Base-by-base conservation (phyloP, 2,329 filamentous ascomycete genomes). In the Ophiobolus disseminans region DNA sequence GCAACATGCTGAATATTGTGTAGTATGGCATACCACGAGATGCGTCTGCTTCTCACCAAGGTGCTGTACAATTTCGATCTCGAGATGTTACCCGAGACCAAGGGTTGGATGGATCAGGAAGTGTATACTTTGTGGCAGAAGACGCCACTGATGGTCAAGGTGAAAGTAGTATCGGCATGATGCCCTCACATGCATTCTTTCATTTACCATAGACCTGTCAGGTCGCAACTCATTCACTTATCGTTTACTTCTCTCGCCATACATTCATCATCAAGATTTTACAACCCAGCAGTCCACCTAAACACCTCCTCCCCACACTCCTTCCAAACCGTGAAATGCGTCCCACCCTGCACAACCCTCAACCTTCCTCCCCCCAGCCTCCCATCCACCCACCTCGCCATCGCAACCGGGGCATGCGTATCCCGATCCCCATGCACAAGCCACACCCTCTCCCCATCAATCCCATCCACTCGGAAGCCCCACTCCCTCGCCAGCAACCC, bases 91-190 rank as follows among this genome's bases (percentile, higher is more conserved):
- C 30, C 28, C 2, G 45, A 49, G 26, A 35, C 28, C 14, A 35
- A 44, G n/a, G 21, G 32, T 13, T 56, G 50, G 50, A 19, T 40
- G 7, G 40, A 63, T 2, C 70, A 72, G 47, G 46, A 60, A n/a
- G 54, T 57, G 5, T 73, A 60, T 25, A 56, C 50, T 6, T 52
- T 71, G 3, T 74, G 72, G 72, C 45, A 63, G 48, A 68, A 71
- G 31, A 50, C 16, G 3, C 44, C 51, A 13, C 28, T 65, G 13
- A 48, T 44, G 40, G 53, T 60, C 6, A 53, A 48, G 26, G 17
- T 57, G 3, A 62, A 38, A 14, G n/a, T n/a, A n/a, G n/a, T n/a
- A n/a, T n/a, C n/a, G n/a, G n/a, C n/a, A n/a, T n/a, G n/a, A n/a
- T n/a, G n/a, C n/a, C n/a, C n/a, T n/a, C n/a, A n/a, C n/a, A n/a